Evolutionary conservation across 2,329 filamentous ascomycete genomes (phyloP).

Genomic region (Neofusicoccum cordaticola): DNA sequence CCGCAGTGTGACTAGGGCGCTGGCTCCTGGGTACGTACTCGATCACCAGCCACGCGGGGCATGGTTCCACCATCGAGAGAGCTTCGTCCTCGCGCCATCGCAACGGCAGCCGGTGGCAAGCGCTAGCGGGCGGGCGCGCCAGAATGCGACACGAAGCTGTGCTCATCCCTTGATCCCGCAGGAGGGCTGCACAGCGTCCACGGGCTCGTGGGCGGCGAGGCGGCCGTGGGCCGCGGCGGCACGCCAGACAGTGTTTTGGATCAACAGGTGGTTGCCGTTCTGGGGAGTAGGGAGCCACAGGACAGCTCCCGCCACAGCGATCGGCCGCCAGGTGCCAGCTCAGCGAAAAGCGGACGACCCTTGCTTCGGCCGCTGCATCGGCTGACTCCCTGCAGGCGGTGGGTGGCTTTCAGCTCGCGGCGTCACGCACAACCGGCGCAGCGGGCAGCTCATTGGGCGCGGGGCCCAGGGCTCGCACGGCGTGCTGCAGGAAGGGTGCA

Average conservation of each 20-base stretch:
- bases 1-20: background rate
- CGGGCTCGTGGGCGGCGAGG: background rate
- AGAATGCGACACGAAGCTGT: background rate
- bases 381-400: constrained; percentile 8
- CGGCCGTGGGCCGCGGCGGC: background rate
- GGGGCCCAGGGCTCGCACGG: background rate
- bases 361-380: constrained; percentile 5
- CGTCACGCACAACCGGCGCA: background rate
- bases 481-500: background rate
- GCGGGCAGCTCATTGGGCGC: background rate
- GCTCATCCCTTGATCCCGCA: no score
- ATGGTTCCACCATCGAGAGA: background rate
- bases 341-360: background rate
- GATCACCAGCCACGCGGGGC: background rate
- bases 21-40: background rate
- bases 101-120: background rate
- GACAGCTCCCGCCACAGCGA: constrained; percentile 13
- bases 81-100: background rate
- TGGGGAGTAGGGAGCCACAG: constrained; percentile 8
- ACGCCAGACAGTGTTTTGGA: background rate
- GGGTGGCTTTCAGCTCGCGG: background rate
- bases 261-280: background rate
- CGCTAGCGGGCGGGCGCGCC: background rate
- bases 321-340: constrained; percentile 7
- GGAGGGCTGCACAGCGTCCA: no score